Base-by-base conservation (phyloP, 1,284 basidiomycete genomes). In the Irpex sp. region DNA sequence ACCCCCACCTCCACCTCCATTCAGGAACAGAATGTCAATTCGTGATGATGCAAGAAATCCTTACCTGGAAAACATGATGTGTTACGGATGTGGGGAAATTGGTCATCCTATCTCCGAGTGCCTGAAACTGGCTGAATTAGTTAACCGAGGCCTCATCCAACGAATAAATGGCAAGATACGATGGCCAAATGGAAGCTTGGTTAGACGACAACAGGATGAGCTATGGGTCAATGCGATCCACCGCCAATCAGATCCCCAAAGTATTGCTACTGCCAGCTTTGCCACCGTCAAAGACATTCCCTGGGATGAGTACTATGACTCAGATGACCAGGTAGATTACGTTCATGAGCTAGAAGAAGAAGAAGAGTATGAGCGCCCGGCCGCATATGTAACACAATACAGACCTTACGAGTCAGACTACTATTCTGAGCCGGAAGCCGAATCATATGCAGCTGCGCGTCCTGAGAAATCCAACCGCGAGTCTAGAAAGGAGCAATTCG, bases 401-500 rank as follows among this genome's bases (percentile, higher is more conserved):
- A 43, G n/a, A 19, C 46, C 21, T 43, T n/a, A n/a, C 17, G 26
- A 17, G 21, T 8, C 39, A 37, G 50, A 19, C 17, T 21, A 19
- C 11, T 13, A 31, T 11, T 53, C 9, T 19, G 19, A 53, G 17
- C 50, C 9, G 50, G 50, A 19, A 31, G 26, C 26, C 9, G 26
- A 53, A 9, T 9, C 11, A 0, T 58, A 58, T 43, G 35, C 33
- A 7, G 57, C 31, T 6, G 36, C n/a, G 17, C 15, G 37, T n/a
- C 13, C 35, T n/a, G n/a, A 15, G 8, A 7, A 36, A n/a, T 15
- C 57, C 5, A 39, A 19, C 9, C 57, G 36, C 9, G n/a, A 15
- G 13, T 17, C 58, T 49, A 43, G 58, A 43, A 59, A 59, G 26
- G 58, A 59, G 8, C 58, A 50, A 36, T 58, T 58, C 19, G 36